Evolutionary conservation across 768 basidiomycete genomes (phyloP), one percentile per base, ranked within the genome.

Genomic region (Russula dissimulans): DNA sequence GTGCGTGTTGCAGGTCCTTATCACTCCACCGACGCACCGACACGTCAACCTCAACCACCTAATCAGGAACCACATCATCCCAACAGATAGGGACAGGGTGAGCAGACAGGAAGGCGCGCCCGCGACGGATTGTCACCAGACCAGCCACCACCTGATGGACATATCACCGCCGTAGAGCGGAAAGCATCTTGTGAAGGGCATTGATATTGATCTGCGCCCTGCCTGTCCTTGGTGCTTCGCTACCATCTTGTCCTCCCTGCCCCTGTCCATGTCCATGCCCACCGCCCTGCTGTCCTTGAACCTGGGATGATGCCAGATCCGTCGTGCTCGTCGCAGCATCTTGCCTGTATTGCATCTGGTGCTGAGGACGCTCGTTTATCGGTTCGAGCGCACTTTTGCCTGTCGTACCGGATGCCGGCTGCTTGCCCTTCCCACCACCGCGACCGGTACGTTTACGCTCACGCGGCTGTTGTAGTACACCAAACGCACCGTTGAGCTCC

Each of bases 151-250:
- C 4, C 31, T 49, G 54, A 43, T 36, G 34, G 15, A 15, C 17
- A 45, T 32, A 10, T 56, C 64, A 88, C 68, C 85, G 85, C 68
- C 87, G 79, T 73, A 90, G 72, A 54, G 87, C 87, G 59, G 85
- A 90, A 60, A 94, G 76, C 89, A 95, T 91, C 84, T 94, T 94
- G 59, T 91, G 91, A 67, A 95, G 77, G 44, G 89, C 82, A 68
- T 86, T 26, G 22, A 26, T 26, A 26, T 26, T 85, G 75, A 93
- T 93, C 77, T 94, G 92, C 50, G 87, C 89, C 73, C 86, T 92
- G 76, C 91, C 86, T 68, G 89, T 86, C 75, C 88, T 91, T 79
- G 89, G 75, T 54, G 82, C 81, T 38, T 80, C 78, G 58, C 74
- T 70, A 22, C 76, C 78, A 57, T 79, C 60, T 39, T 62, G 63